Base-by-base conservation (phyloP, 805 yeast genomes). In the Barnettozyma vustinii region DNA sequence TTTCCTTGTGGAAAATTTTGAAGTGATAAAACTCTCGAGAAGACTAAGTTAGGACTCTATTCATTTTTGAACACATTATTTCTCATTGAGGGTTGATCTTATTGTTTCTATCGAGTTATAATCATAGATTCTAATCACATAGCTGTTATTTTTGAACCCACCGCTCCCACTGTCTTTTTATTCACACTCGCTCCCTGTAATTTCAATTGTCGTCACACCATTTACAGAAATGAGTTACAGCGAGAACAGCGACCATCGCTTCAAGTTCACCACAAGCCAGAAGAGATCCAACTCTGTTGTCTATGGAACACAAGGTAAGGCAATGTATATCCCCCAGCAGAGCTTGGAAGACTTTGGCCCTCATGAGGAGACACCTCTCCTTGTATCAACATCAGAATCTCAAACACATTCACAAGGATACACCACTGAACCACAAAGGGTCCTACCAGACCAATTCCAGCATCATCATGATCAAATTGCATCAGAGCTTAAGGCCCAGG, bases 281-380 rank as follows among this genome's bases (percentile, higher is more conserved):
- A 56, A 59, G 26, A 51, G 62, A 44, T 55, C 58, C 13, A 50
- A 40, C 4, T 56, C 63, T 0, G 52, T 60, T 10, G 60, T 60
- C 3, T 60, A 54, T 40, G 60, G 61, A 9, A 45, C 61, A 6
- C 55, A 57, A 10, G 61, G 61, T 6, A 61, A 60, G 13, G 63
- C 56, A 1, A 44, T 53, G 10, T 60, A 52, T 36, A 52, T 52
- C 15, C 64, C 60, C 4, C 50, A 52, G 16, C 51, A 54, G 16
- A 10, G 16, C 26, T 20, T 44, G 12, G 39, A 36, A 18, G 39
- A 18, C 15, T 36, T 36, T 20, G 23, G 15, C 5, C 9, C 39
- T 5, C 10, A 40, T 21, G 54, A 52, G 41, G 44, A n/a, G 13
- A 53, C 57, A 5, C 53, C 58, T 6, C 45, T 51, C 19, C 45